Evolutionary conservation across 371 early-diverging fungal species (phyloP).

Genomic region (Lichtheimia ornata): DNA sequence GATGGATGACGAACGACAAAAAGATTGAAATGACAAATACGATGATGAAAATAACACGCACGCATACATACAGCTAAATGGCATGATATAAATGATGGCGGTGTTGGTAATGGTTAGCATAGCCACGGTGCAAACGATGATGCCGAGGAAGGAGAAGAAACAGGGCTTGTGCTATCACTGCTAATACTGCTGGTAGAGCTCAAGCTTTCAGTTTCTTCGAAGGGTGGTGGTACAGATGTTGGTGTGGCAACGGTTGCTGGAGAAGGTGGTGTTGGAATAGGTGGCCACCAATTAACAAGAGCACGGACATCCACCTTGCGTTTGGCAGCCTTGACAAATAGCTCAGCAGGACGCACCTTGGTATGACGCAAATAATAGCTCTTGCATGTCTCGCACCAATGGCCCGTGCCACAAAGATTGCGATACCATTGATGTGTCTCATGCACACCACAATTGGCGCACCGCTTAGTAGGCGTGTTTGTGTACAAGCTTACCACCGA

Average conservation of each 20-base stretch:
- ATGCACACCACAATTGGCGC: conserved; percentile 45
- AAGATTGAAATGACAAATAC: background rate
- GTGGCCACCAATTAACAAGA: conserved; percentile 31
- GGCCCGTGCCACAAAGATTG: conserved; percentile 44
- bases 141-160: background rate
- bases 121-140: background rate
- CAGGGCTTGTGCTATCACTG: background rate
- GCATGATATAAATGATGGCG: background rate
- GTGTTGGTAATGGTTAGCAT: background rate
- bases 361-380: conserved; percentile 47
- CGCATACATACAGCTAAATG: conserved; percentile 1
- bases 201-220: background rate
- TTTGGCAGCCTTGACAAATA: conserved; percentile 50
- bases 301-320: conserved; percentile 45
- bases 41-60: background rate
- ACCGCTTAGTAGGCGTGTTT: conserved; percentile 18
- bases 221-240: no score
- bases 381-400: conserved; percentile 56
- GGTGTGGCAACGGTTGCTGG: conserved; percentile 1
- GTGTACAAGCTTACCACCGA: background rate
- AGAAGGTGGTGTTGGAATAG: conserved; percentile 17
- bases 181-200: background rate
- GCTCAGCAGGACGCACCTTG: conserved; percentile 39
- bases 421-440: conserved; percentile 56
- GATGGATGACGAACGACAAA: no score